These are phyloP conservation scores for Tylopilus microsporus DNA, from an alignment of 1,284 basidiomycete species.

Conservation along the genomic window DNA sequence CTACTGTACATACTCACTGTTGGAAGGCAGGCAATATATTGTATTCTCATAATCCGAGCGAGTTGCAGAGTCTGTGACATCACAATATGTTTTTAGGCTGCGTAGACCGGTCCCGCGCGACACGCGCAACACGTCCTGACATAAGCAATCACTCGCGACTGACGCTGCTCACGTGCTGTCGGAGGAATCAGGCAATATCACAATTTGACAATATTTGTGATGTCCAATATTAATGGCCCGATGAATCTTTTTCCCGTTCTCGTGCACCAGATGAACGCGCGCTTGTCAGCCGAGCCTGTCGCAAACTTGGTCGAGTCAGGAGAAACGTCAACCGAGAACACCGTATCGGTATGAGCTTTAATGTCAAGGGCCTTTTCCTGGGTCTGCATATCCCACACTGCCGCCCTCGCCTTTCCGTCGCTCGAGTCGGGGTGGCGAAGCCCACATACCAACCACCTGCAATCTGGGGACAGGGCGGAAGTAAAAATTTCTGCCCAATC, in stretches of 20 bases:
- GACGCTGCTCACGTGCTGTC: too few relatives aligned
- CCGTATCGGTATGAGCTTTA: background rate
- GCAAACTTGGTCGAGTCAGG: background rate
- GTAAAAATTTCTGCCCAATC: background rate
- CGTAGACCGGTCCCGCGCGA: too few relatives aligned
- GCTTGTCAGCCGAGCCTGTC: background rate
- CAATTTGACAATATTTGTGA: too few relatives aligned
- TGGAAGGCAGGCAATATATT: too few relatives aligned
- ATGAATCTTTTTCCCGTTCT: background rate
- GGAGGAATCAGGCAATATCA: too few relatives aligned
- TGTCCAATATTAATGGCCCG: background rate
- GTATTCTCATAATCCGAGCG: too few relatives aligned
- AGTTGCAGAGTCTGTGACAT: too few relatives aligned
- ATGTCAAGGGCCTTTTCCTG: background rate
- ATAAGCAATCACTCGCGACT: too few relatives aligned
- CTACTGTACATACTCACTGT: too few relatives aligned
- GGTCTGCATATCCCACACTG: constrained; percentile 3
- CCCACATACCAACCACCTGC: constrained; percentile 9
- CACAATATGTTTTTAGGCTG: too few relatives aligned
- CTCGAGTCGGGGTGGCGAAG: background rate
- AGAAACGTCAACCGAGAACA: background rate
- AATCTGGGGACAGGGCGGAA: background rate
- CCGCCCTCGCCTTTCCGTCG: background rate
- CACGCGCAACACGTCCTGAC: too few relatives aligned
- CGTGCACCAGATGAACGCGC: background rate